Percentiles rank a stretch among this genome's conserved stretches.
phyloP scores from a whole-genome alignment of 257 asterid genomes.

The Solanum habrochaites region DNA sequence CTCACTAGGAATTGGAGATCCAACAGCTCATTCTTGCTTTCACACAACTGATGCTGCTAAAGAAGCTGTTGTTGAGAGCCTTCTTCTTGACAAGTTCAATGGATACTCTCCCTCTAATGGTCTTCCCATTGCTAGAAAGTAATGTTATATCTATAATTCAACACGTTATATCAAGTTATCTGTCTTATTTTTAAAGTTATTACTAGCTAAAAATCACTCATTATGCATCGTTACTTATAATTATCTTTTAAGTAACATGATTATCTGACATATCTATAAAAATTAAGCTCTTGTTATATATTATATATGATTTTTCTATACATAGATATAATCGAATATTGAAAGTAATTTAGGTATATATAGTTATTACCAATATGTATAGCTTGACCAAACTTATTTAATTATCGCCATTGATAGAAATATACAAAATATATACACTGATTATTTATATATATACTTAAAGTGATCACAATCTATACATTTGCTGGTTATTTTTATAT shows the following conservation, averaged over 20 bases:
- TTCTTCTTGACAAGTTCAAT: constrained; percentile 58
- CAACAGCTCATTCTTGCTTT: constrained; percentile 74
- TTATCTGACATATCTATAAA: neutral
- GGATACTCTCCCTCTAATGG: constrained; percentile 84
- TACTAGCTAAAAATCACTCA: neutral
- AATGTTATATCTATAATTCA: neutral
- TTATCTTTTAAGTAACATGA: neutral
- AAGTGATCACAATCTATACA: neutral
- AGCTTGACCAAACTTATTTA: neutral
- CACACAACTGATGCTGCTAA: constrained; percentile 39
- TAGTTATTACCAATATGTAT: too few relatives aligned
- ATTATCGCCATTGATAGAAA: neutral
- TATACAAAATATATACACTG: neutral
- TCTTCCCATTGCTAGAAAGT: constrained; percentile 74
- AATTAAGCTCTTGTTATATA: neutral
- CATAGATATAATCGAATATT: neutral
- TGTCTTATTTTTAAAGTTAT: neutral
- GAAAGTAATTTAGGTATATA: neutral
- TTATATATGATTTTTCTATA: neutral
- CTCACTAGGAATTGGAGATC: constrained; percentile 80
- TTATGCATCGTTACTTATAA: neutral
- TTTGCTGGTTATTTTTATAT: neutral
- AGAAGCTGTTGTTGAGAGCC: constrained; percentile 46
- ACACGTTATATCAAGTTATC: neutral
- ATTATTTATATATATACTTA: neutral